phyloP scores from a whole-genome alignment of 23 red algal genomes.

The Gracilaria gracilis region DNA sequence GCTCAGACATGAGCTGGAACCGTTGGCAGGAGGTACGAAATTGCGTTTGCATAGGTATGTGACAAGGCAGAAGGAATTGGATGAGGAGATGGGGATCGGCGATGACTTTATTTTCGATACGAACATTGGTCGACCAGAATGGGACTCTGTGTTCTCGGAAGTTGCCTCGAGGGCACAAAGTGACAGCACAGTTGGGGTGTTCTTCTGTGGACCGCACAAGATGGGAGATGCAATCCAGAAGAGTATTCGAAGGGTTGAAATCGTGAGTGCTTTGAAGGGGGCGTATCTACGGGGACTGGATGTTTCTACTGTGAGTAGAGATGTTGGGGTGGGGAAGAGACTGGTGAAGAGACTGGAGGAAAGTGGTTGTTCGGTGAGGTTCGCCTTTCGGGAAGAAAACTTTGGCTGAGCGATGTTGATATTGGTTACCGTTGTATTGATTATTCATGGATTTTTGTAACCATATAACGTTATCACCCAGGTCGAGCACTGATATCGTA shows the following conservation, averaged over 20 bases:
- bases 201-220: slow-evolving; percentile 68
- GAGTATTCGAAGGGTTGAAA: slow-evolving; percentile 48
- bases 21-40: slow-evolving; percentile 46
- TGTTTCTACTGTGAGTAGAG: slow-evolving; percentile 18
- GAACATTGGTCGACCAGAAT: slow-evolving; percentile 72
- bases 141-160: slow-evolving; percentile 55
- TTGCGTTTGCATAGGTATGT: slow-evolving; percentile 72
- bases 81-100: slow-evolving; percentile 23
- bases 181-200: slow-evolving; percentile 54
- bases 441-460: too few species aligned
- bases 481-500: too few species aligned
- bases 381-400: slow-evolving; percentile 68
- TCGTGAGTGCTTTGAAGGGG: slow-evolving; percentile 30
- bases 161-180: slow-evolving; percentile 46
- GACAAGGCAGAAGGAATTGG: slow-evolving; percentile 61
- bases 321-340: slow-evolving; percentile 38
- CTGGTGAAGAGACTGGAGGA: slow-evolving; percentile 25
- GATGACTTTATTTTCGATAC: slow-evolving; percentile 34
- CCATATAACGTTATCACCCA: too few species aligned
- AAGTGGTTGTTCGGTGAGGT: slow-evolving; percentile 33
- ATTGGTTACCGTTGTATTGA: too few species aligned
- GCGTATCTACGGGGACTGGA: slow-evolving; percentile 37
- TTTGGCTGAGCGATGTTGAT: slow-evolving; percentile 33
- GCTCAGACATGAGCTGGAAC: slow-evolving; percentile 56
- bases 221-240: slow-evolving; percentile 61